A percentile compares a stretch with the other conserved stretches of the same genome.
These are phyloP conservation scores for Gomphus sp. DNA, from an alignment of 1,284 basidiomycete genomes.

Conservation along the genomic window DNA sequence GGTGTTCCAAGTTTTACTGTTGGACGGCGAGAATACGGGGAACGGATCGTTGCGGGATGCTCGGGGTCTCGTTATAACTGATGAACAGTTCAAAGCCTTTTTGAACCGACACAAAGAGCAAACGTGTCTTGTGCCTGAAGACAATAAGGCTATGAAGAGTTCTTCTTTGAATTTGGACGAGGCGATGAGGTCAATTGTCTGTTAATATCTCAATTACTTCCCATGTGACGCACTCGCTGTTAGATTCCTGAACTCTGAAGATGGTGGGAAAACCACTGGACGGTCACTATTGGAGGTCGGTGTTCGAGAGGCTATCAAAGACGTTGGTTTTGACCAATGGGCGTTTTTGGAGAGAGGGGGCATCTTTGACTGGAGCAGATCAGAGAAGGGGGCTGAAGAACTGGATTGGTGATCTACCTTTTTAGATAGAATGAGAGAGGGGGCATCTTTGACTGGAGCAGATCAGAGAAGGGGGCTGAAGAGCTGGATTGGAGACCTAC, in stretches of 20 bases:
- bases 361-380: too few relatives aligned
- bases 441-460: too few relatives aligned
- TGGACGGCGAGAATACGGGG: slow-evolving; percentile 28
- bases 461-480: not conserved
- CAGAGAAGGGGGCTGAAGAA: too few relatives aligned
- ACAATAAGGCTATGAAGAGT: slow-evolving; percentile 29
- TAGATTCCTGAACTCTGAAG: slow-evolving; percentile 25
- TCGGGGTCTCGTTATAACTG: slow-evolving; percentile 24
- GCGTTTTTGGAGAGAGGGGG: slow-evolving; percentile 21
- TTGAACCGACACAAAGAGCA: slow-evolving; percentile 23
- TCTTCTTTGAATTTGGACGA: slow-evolving; percentile 30
- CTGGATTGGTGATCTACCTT: too few relatives aligned
- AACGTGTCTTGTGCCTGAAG: slow-evolving; percentile 25
- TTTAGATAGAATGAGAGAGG: too few relatives aligned
- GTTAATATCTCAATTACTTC: not conserved
- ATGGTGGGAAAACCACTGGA: slow-evolving; percentile 23
- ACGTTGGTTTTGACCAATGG: slow-evolving; percentile 26
- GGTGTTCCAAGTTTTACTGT: slow-evolving; percentile 27
- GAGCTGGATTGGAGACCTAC: not conserved
- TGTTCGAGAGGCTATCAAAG: slow-evolving; percentile 25
- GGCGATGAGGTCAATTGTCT: slow-evolving; percentile 21
- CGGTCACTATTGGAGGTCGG: slow-evolving; percentile 27
- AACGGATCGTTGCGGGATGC: slow-evolving; percentile 26
- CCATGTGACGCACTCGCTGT: not conserved
- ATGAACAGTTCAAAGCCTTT: slow-evolving; percentile 27